Evolutionary conservation across 2,329 filamentous ascomycete genomes (phyloP), one percentile per base, ranked within the genome.

Genomic region (Xylaria sp.): DNA sequence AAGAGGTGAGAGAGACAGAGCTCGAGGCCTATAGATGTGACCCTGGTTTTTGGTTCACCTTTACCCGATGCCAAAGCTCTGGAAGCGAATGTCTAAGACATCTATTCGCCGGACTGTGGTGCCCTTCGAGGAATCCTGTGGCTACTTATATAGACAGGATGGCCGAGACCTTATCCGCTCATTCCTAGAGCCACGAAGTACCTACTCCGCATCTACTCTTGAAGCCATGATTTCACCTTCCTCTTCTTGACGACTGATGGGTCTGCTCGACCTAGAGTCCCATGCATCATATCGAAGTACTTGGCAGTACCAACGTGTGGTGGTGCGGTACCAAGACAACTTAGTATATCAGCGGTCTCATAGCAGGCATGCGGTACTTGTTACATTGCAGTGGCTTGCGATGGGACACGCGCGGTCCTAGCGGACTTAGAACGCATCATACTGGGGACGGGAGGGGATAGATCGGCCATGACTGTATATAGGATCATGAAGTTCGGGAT

Each of bases 231-330:
- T 49, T 17, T 59, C 59, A 65, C 63, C 63, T 65, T 65, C 63
- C 63, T 62, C 28, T 61, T 64, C 54, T 21, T 59, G 58, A 56
- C n/a, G 49, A 46, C 21, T 25, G 31, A 65, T 62, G 59, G 63
- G 49, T 38, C 55, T 43, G 21, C 28, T 45, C 40, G 28, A 15
- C n/a, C 25, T 45, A 14, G 15, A 52, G 35, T 19, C 15, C 28
- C 1, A 51, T 15, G 28, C 43, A 55, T 60, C 35, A 60, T 25
- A 50, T 54, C 21, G 31, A 28, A 31, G 38, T 12, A 19, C 62
- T 62, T 64, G 57, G 61, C 62, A 54, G 23, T 17, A 38, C 17
- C 25, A 23, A 42, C 17, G 19, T 53, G 43, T 54, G 35, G 49
- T 37, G 15, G 17, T 37, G 38, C 45, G 43, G 46, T 40, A 61